phyloP scores from a whole-genome alignment of 164 flowering plant species.

The Santalum album region DNA sequence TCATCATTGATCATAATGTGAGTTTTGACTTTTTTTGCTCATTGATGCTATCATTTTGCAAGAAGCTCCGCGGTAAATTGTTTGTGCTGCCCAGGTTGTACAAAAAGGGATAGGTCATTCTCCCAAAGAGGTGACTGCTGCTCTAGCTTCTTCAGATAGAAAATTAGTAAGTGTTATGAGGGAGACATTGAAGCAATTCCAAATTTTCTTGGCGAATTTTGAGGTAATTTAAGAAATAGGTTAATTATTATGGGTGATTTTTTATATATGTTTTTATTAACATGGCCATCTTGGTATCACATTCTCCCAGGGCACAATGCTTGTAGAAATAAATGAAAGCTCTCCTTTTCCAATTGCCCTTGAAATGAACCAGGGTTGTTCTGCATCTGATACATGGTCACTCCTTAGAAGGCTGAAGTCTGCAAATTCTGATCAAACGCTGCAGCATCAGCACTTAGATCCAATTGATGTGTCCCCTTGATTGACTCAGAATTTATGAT shows the following conservation, averaged over 20 bases:
- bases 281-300: too few relatives aligned
- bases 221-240: too few relatives aligned
- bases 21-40: conserved; percentile 21
- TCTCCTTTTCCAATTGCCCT: conserved; percentile 56
- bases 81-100: conserved; percentile 51
- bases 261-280: too few relatives aligned
- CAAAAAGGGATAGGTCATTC: conserved; percentile 56
- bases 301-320: conserved; percentile 70
- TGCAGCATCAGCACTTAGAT: conserved; percentile 6
- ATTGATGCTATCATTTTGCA: not conserved
- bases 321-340: conserved; percentile 45
- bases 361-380: conserved; percentile 77
- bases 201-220: conserved; percentile 54
- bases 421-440: conserved; percentile 17
- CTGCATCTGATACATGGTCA: conserved; percentile 60
- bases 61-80: not conserved
- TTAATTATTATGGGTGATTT: too few relatives aligned
- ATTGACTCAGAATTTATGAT: conserved; percentile 3
- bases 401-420: conserved; percentile 55
- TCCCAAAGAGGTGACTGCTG: conserved; percentile 66
- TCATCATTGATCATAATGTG: conserved; percentile 70
- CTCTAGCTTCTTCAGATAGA: conserved; percentile 51
- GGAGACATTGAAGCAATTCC: conserved; percentile 54
- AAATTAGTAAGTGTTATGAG: conserved; percentile 41
- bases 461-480: conserved; percentile 61